phyloP scores from a whole-genome alignment of 352 stramenopile species.

The Pythium biforme region DNA sequence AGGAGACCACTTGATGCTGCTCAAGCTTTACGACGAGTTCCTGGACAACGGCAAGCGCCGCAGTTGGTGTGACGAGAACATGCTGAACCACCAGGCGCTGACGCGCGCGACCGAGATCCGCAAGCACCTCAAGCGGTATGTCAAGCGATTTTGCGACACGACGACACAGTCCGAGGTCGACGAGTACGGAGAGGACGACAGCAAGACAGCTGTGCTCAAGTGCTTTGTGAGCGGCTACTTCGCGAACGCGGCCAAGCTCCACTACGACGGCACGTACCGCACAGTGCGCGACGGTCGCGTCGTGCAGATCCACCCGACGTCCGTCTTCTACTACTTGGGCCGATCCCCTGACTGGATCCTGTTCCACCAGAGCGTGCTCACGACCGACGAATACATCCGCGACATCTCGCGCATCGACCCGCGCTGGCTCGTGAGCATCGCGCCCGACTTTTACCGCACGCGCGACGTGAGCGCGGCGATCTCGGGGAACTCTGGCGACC shows the following conservation, averaged over 20 bases:
- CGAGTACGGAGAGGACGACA: constrained; percentile 18
- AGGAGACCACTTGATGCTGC: constrained; percentile 70
- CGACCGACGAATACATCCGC: constrained; percentile 93
- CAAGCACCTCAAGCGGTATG: constrained; percentile 63
- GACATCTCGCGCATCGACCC: constrained; percentile 72
- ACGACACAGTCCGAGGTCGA: constrained; percentile 3
- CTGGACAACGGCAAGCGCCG: constrained; percentile 56
- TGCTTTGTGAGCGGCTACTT: constrained; percentile 87
- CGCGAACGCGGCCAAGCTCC: constrained; percentile 96
- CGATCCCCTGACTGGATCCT: constrained; percentile 96
- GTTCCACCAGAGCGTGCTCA: constrained; percentile 99
- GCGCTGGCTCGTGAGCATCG: constrained; percentile 64
- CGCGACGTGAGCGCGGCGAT: constrained; percentile 65
- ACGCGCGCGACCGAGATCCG: constrained; percentile 65
- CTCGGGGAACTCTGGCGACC: constrained; percentile 62
- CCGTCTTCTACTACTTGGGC: constrained; percentile 68
- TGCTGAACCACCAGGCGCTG: constrained; percentile 58
- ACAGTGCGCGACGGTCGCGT: constrained; percentile 67
- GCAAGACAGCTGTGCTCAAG: constrained; percentile 43
- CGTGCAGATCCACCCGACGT: constrained; percentile 77
- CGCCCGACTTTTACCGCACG: constrained; percentile 72
- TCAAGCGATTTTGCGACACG: constrained; percentile 46
- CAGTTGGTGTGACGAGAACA: constrained; percentile 75
- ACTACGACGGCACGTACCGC: constrained; percentile 75
- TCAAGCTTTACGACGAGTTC: constrained; percentile 75